phyloP scores from a whole-genome alignment of 805 yeast genomes.

The Lipomyces lipofer region DNA sequence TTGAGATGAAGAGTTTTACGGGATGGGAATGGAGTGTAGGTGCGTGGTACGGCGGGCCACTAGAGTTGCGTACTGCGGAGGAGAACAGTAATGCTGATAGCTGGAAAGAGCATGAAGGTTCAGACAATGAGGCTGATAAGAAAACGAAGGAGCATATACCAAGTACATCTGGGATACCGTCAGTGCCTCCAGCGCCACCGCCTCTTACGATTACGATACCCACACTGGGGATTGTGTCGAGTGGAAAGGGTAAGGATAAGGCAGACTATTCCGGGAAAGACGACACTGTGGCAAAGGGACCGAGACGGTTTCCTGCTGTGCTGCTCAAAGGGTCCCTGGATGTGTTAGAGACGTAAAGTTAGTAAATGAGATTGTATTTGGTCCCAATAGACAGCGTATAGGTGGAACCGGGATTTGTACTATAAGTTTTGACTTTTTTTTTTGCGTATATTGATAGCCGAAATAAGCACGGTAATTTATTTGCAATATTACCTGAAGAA shows the following conservation, averaged over 20 bases:
- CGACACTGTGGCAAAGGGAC: constrained; percentile 2
- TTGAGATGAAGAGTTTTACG: constrained; percentile 48
- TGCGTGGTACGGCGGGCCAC: constrained; percentile 45
- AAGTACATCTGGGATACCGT: background rate
- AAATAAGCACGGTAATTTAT: too few species aligned
- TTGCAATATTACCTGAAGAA: too few species aligned
- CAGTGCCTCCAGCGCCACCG: constrained; percentile 27
- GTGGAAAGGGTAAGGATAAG: constrained; percentile 2
- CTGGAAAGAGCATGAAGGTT: background rate
- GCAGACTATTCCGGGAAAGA: background rate
- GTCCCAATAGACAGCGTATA: too few species aligned
- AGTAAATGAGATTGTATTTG: too few species aligned
- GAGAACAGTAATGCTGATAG: constrained; percentile 2
- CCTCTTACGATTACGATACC: constrained; percentile 29
- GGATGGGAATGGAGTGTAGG: constrained; percentile 44
- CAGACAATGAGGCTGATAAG: background rate
- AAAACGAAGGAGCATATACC: too few species aligned
- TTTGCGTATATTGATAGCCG: too few species aligned
- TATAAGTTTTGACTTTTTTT: too few species aligned
- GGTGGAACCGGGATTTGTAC: too few species aligned
- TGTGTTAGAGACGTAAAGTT: constrained; percentile 10
- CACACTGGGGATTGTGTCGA: constrained; percentile 4
- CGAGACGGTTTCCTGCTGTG: constrained; percentile 18
- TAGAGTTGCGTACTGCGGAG: background rate
- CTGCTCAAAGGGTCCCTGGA: constrained; percentile 11